Base-by-base conservation (phyloP, 116 monocot species). In the Papilionanthe hybrid region DNA sequence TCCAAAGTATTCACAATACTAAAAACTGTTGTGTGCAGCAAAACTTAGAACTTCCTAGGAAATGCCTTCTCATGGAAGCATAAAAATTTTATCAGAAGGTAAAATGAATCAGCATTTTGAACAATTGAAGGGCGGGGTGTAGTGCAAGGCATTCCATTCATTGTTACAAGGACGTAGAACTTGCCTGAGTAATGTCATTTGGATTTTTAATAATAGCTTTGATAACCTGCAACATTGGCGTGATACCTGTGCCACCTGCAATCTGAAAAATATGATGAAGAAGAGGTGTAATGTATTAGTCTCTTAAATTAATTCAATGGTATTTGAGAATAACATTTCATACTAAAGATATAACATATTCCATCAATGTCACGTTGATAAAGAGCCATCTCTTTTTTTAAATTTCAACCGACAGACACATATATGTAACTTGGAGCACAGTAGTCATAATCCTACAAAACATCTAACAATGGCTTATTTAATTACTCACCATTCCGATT, bases 151-250 rank as follows among this genome's bases (percentile, higher is more conserved):
- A 12, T 49, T 9, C 50, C 50, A 49, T 49, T 63, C 12, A 3
- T 69, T 13, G 13, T 32, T 17, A 73, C 19, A 23, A 73, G 42
- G 6, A 50, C 0, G 50, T 28, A 75, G 27, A n/a, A 49, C 75
- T 75, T 75, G 15, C 32, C 94, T 96, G 90, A 76, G 96, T 92
- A 49, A 88, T 88, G 84, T 97, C 96, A 86, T 97, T 93, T 78
- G 91, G 89, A 80, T 97, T 97, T 81, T 92, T 94, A 41, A 97
- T 56, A 78, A 97, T 87, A 76, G 90, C 88, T 73, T 88, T 97
- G 76, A 97, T 81, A 81, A 97, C 88, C 79, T 97, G 96, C 30
- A 97, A 67, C 96, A 97, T 97, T 77, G 96, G 96, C 30, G 96
- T 97, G 78, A 94, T 91, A 28, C 96, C 96, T 17, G 89, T 89